Base-by-base conservation (phyloP, 2,329 filamentous ascomycete species). In the Colletotrichum tanaceti region DNA sequence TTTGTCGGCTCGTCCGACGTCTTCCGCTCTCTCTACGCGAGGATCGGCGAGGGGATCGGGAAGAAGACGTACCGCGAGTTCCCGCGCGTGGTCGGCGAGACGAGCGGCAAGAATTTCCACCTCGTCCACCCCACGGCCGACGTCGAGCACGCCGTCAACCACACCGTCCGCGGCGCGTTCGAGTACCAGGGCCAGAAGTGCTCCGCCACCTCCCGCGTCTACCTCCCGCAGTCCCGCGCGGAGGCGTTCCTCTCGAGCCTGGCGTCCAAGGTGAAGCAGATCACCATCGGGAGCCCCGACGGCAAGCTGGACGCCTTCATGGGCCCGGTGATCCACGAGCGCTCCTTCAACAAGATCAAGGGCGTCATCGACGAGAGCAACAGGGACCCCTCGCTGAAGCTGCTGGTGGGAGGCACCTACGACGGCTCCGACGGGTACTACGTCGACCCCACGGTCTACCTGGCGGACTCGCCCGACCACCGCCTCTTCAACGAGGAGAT, bases 141-240 rank as follows among this genome's bases (percentile, higher is more conserved):
- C 73, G 81, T 96, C 58, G 83, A 89, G 70, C 96, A 95, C 75
- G 93, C 93, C 13, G 93, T 88, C 43, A 85, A 92, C 72, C 91
- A 97, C 79, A 96, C 93, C 5, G 88, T 97, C 39, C 92, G 93
- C 65, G 93, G 92, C 55, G 93, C 93, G 3, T 97, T 97, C 75
- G 93, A 97, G 79, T 97, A 90, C 84, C 93, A 96, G 78, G 93
- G 93, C 55, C 93, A 97, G 80, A 97, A 97, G 81, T 97, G 93
- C 85, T 93, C 90, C 74, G 93, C 93, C 67, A 93, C 91, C 24
- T 95, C 92, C 35, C 89, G 93, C 35, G 83, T 89, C 58, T 97
- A 97, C 80, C 88, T 96, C 4, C 89, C 93, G 39, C 85, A 87
- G 75, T 95, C 91, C 10, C 82, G 89, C 70, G 93, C 95, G 81